Conservation (phyloP, 495 filamentous ascomycete species). For the Xylona heveae region DNA sequence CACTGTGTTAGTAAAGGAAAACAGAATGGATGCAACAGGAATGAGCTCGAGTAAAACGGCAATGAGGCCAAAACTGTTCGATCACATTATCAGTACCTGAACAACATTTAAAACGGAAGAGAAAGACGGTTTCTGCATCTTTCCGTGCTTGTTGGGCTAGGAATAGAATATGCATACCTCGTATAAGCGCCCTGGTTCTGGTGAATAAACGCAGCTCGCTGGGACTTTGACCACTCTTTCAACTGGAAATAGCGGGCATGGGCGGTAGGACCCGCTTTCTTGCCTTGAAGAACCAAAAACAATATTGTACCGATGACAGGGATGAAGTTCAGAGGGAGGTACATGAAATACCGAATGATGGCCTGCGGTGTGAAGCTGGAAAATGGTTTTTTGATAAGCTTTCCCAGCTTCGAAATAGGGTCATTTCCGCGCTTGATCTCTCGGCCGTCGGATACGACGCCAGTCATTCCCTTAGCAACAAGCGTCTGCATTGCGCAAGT, state of each 20-base stretch:
- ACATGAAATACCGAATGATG: conserved; percentile 46
- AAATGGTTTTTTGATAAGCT: conserved; percentile 47
- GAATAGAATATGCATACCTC: conserved; percentile 36
- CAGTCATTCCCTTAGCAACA: conserved; percentile 13
- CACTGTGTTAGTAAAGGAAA: conserved; percentile 78
- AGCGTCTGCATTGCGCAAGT: conserved; percentile 11
- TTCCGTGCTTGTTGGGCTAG: no score
- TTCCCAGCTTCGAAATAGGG: conserved; percentile 50
- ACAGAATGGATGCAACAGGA: conserved; percentile 61
- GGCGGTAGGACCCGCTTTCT: conserved; percentile 23
- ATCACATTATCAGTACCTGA: no score
- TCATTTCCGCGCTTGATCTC: conserved; percentile 40
- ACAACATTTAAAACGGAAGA: no score
- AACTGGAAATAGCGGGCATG: conserved; percentile 68
- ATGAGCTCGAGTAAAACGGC: conserved; percentile 66
- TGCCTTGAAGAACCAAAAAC: conserved; percentile 47
- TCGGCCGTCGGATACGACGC: conserved; percentile 50
- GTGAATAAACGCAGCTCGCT: conserved; percentile 42
- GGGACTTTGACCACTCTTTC: conserved; percentile 46
- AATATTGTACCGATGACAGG: conserved; percentile 67
- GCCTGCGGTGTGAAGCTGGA: conserved; percentile 38
- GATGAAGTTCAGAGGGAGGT: conserved; percentile 82
- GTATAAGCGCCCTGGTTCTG: conserved; percentile 46
- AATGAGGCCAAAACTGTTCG: conserved; percentile 54
- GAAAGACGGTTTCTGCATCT: no score